Base-by-base conservation (phyloP, 805 yeast genomes). In the Myxozyma geophila region DNA sequence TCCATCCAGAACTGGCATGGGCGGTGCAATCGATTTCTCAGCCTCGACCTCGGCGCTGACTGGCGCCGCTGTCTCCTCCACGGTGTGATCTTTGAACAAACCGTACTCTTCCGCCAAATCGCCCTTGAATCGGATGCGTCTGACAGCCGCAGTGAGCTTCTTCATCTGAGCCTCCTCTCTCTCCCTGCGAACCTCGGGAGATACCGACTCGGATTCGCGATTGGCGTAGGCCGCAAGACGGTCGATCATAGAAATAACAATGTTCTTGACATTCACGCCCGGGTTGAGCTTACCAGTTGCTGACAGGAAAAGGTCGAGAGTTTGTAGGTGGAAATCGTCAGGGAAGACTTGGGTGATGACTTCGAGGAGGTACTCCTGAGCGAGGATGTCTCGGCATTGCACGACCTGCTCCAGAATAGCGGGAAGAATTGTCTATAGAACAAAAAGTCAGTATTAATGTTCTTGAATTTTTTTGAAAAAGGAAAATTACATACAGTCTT, bases 321-420 rank as follows among this genome's bases (percentile, higher is more conserved):
- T 90, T 21, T 81, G 81, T 64, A 92, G 77, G 72, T 95, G 98
- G 74, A 88, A 93, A 67, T 89, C 90, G 72, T 90, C 97, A 0
- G 98, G 98, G 78, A 95, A 95, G 1, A 92, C 96, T 74, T 93
- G 98, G 60, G 92, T 88, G 58, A 95, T 81, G 12, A 95, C 97
- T 73, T 95, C 99, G 55, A 92, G 80, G 62, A 95, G 77, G 73
- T 95, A 95, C 72, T 88, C 92, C 77, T 95, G 99, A 3, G 98
- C 98, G 64, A 95, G 81, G 36, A 86, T 87, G 74, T 95, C 99
- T 64, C 89, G 83, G 74, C 98, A 95, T 74, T 92, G 97, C 12
- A 92, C 85, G 43, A 93, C 87, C 75, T 95, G 99, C 70, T 92
- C 97, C 41, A 93, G 80, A 13, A 93, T 80, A 0, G 85, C 82